These are phyloP conservation scores for sorghum (Sorghum bicolor) DNA, from an alignment of 176 grass and related monocot genomes.

Conservation along the genomic window DNA sequence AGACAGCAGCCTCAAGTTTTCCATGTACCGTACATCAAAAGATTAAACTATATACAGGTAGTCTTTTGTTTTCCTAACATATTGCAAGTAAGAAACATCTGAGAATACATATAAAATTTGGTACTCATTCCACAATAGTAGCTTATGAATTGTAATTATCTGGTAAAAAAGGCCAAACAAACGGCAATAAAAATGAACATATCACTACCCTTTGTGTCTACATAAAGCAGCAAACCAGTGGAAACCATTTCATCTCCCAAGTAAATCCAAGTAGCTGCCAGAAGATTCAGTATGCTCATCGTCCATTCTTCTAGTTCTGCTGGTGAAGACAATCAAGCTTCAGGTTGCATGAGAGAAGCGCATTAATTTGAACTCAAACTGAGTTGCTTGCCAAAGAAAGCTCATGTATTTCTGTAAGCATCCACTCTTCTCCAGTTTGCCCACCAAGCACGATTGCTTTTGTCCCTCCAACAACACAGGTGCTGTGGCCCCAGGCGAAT, in stretches of 20 bases:
- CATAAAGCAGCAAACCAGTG: slow-evolving; percentile 3
- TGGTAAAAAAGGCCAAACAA: slow-evolving; percentile 38
- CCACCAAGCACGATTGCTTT: slow-evolving; percentile 89
- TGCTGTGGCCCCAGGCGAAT: slow-evolving; percentile 93
- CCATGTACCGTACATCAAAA: slow-evolving; percentile 15
- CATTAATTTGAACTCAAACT: slow-evolving; percentile 35
- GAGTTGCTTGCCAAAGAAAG: slow-evolving; percentile 57
- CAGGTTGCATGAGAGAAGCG: not conserved
- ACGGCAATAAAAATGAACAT: slow-evolving; percentile 33
- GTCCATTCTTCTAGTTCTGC: not conserved
- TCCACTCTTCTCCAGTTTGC: slow-evolving; percentile 94
- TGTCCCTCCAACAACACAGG: slow-evolving; percentile 82
- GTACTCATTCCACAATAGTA: slow-evolving; percentile 35
- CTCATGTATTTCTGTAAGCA: slow-evolving; percentile 89
- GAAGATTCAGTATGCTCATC: slow-evolving; percentile 1
- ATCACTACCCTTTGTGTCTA: slow-evolving; percentile 37
- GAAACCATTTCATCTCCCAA: slow-evolving; percentile 8
- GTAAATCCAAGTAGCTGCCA: slow-evolving; percentile 17
- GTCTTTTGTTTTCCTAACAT: slow-evolving; percentile 34
- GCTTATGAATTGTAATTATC: slow-evolving; percentile 43
- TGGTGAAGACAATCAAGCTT: slow-evolving; percentile 15
- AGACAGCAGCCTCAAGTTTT: not conserved
- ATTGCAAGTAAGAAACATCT: slow-evolving; percentile 33
- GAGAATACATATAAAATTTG: slow-evolving; percentile 43
- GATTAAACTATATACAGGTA: slow-evolving; percentile 41